phyloP scores from a whole-genome alignment of 495 filamentous ascomycete genomes.

The Lophiotrema nucula region DNA sequence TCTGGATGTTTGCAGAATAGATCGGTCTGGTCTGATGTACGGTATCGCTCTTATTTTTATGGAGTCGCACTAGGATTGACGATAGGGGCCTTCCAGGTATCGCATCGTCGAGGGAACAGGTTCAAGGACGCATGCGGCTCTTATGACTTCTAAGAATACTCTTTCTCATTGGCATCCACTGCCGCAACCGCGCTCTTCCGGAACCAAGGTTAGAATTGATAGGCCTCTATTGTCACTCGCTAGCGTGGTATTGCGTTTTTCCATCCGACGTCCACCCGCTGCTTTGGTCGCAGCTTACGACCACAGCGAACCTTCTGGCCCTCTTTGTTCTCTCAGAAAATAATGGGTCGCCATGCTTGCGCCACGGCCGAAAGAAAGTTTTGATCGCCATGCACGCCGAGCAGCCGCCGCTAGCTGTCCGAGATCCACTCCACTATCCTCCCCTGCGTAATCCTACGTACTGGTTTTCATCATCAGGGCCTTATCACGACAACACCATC shows the following conservation, averaged over 20 bases:
- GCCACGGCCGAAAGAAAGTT: not conserved
- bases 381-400: not conserved
- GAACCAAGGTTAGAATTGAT: conserved; percentile 8
- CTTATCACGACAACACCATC: too few relatives aligned
- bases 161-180: conserved; percentile 6
- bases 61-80: too few relatives aligned
- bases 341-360: conserved; percentile 2
- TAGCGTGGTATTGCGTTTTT: not conserved
- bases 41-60: too few relatives aligned
- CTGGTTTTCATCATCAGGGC: too few relatives aligned
- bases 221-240: not conserved
- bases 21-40: too few relatives aligned
- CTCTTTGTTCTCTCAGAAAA: conserved; percentile 8
- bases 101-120: too few relatives aligned
- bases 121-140: too few relatives aligned
- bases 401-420: not conserved
- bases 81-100: too few relatives aligned
- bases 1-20: too few relatives aligned
- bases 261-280: conserved; percentile 14
- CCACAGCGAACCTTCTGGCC: conserved; percentile 23
- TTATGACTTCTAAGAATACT: conserved; percentile 13
- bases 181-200: conserved; percentile 4
- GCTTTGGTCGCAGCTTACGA: conserved; percentile 9
- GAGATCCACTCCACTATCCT: not conserved
- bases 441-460: not conserved